Conservation (phyloP, 345 rosid species). For the Moringa oleifera region DNA sequence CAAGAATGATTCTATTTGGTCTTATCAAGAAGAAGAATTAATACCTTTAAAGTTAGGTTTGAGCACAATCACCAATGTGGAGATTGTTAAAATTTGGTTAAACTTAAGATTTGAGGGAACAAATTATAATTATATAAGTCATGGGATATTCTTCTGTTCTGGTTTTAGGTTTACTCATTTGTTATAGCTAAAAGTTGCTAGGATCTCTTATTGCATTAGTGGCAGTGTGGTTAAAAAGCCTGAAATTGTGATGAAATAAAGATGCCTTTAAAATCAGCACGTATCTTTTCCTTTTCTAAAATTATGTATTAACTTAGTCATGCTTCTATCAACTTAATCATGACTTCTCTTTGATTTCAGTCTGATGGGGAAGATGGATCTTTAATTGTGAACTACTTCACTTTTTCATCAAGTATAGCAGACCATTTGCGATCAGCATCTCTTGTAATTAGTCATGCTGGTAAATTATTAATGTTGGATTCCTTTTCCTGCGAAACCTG, state of each 20-base stretch:
- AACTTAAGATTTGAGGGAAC: background rate
- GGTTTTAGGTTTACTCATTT: too few relatives aligned
- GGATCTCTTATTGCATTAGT: background rate
- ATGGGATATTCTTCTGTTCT: too few relatives aligned
- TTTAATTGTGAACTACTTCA: conserved; percentile 74
- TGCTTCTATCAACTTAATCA: background rate
- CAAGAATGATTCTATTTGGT: background rate
- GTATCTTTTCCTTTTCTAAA: background rate
- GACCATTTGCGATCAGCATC: conserved; percentile 80
- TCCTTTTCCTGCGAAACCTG: background rate
- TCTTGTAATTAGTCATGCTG: conserved; percentile 91
- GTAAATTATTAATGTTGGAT: conserved; percentile 21
- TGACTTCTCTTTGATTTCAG: conserved; percentile 20
- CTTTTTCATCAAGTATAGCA: conserved; percentile 81
- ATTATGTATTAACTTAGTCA: background rate
- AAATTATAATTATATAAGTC: too few relatives aligned
- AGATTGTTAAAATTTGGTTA: background rate
- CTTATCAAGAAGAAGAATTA: too few relatives aligned
- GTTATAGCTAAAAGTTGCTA: too few relatives aligned
- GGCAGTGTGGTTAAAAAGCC: too few relatives aligned
- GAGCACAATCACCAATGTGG: background rate
- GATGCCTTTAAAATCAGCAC: background rate
- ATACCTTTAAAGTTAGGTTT: too few relatives aligned
- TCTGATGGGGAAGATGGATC: conserved; percentile 59
- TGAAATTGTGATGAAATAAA: background rate